These are phyloP conservation scores for Trichosporon inkin DNA, from an alignment of 1,284 basidiomycete genomes.

Conservation along the genomic window DNA sequence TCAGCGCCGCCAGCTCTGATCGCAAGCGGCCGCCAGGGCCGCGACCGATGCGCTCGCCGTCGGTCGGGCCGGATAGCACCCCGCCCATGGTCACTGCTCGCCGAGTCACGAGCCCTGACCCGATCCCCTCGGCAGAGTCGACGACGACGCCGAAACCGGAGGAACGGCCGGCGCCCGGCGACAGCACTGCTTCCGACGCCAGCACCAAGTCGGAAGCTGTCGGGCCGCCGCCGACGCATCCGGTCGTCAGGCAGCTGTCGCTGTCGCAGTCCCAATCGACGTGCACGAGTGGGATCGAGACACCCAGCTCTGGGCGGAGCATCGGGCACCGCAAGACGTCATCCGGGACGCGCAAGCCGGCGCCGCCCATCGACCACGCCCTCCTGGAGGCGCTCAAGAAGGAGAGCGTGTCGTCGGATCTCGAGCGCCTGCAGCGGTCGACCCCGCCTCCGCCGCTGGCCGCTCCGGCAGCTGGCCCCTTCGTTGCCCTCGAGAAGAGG, in stretches of 20 bases:
- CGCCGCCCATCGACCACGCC: constrained; percentile 9
- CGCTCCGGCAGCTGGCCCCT: background rate
- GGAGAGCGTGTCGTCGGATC: constrained; percentile 3
- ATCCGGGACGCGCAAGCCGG: constrained; percentile 9
- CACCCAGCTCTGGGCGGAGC: background rate
- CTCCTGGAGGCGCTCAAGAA: constrained; percentile 7
- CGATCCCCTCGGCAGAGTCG: background rate
- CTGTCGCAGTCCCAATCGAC: constrained; percentile 11
- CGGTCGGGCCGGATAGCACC: background rate
- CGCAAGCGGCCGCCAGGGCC: background rate
- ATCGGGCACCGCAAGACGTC: constrained; percentile 4
- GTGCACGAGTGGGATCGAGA: background rate
- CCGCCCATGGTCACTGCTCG: constrained; percentile 1
- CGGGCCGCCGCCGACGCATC: background rate
- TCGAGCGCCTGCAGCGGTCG: background rate
- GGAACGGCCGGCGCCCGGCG: background rate
- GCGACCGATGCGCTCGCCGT: background rate
- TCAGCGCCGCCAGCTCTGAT: background rate
- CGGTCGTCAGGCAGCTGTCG: background rate
- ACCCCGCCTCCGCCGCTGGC: background rate
- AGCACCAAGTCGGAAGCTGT: background rate
- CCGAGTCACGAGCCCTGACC: background rate
- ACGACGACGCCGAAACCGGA: background rate
- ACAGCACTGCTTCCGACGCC: background rate
- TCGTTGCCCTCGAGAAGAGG: background rate